phyloP scores from a whole-genome alignment of 2,329 filamentous ascomycete genomes.

The Monosporascus ibericus region DNA sequence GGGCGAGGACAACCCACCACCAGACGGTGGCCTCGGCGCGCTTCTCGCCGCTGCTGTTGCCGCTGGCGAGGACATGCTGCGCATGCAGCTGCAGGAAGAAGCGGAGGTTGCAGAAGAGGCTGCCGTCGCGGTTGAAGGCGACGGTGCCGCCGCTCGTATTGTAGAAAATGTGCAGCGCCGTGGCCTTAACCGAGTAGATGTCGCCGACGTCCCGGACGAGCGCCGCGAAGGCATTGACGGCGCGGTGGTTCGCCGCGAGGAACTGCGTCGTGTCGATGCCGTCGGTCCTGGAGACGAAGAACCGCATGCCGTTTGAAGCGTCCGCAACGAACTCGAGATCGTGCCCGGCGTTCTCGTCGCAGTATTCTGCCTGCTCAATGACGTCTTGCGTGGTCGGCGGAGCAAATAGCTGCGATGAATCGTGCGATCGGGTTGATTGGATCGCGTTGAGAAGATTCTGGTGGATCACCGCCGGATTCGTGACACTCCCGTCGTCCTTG shows the following conservation, averaged over 20 bases:
- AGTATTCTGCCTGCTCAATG: conserved; percentile 80
- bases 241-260: conserved; percentile 50
- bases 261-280: conserved; percentile 47
- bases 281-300: conserved; percentile 61
- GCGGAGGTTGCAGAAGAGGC: conserved; percentile 88
- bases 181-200: conserved; percentile 65
- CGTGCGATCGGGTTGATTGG: conserved; percentile 69
- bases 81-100: conserved; percentile 80
- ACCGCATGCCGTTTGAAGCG: conserved; percentile 63
- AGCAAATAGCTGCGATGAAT: conserved; percentile 66
- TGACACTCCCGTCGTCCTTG: conserved; percentile 44
- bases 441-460: conserved; percentile 74
- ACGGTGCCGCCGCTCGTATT: conserved; percentile 76
- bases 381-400: conserved; percentile 66
- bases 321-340: conserved; percentile 68
- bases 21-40: conserved; percentile 68
- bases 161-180: conserved; percentile 79
- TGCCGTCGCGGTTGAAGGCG: conserved; percentile 83
- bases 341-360: conserved; percentile 68
- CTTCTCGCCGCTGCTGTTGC: conserved; percentile 29
- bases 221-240: conserved; percentile 63
- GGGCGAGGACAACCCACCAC: conserved; percentile 95
- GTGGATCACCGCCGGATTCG: conserved; percentile 54
- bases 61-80: conserved; percentile 29
- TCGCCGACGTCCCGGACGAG: conserved; percentile 63